Base-by-base conservation (phyloP, 2,329 filamentous ascomycete species). In the Botrytis galanthina region DNA sequence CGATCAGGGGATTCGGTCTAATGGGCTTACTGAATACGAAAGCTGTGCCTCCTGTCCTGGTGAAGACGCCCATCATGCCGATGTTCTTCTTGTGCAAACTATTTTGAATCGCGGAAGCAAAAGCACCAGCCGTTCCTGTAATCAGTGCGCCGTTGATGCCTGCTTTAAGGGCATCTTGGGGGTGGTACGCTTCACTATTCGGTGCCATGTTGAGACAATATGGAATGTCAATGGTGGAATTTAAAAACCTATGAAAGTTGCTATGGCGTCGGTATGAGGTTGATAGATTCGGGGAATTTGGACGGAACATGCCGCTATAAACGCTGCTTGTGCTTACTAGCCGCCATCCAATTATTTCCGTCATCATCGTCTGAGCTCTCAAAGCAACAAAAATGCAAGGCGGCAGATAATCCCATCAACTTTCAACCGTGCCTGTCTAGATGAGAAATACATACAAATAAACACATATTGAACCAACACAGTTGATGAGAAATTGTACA, bases 41-140 rank as follows among this genome's bases (percentile, higher is more conserved):
- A 81, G 95, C 92, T 68, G 91, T 91, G 80, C 91, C 86, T 77
- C 94, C 95, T 73, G 90, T 91, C 80, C 90, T 89, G 64, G 93
- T 93, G 81, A 98, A 91, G 80, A 97, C 88, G 78, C 93, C 92
- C 85, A 91, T 89, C 75, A 91, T 88, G 79, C 94, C 93, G 77
- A 96, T 86, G 83, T 97, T 97, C 82, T 89, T 87, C 85, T 90
- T 94, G 72, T 91, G 87, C 78, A 98, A 88, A 74, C 94, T 93
- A 86, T 97, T 98, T 85, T 95, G 93, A 77, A 97, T 87, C 72
- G 92, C 91, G 69, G 93, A 92, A 75, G 92, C 82, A 83, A 94
- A 87, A 81, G 92, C 84, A 79, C 94, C 94, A 74, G 88, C 88
- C 74, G 85, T 84, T 80, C 90, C 90, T 75, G 91, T 90, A 79